Percentiles rank a stretch among this genome's conserved stretches.
phyloP scores from a whole-genome alignment of 306 rosid genomes.

The Astragalus membranaceus region DNA sequence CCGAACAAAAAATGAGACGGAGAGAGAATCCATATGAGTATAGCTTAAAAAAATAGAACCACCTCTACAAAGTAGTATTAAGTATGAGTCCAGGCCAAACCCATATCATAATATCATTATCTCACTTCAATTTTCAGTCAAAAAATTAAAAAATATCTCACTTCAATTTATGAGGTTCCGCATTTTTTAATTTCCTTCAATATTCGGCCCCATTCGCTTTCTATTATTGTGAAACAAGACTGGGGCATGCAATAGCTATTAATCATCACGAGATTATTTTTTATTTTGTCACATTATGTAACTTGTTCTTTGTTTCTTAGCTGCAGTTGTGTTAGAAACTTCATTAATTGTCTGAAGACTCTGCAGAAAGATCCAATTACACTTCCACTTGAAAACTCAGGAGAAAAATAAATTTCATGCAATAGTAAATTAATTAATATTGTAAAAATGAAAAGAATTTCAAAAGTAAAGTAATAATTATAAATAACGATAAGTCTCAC shows the following conservation, averaged over 20 bases:
- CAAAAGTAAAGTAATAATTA: neutral
- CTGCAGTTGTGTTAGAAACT: constrained; percentile 4
- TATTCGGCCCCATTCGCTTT: constrained; percentile 20
- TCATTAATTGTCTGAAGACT: neutral
- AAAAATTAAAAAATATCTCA: neutral
- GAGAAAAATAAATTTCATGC: neutral
- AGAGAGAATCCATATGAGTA: no score
- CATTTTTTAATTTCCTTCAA: neutral
- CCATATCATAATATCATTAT: neutral
- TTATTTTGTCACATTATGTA: constrained; percentile 32
- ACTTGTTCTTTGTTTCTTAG: constrained; percentile 33
- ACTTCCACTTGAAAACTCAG: neutral
- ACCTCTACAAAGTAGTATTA: neutral
- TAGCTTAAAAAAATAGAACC: neutral
- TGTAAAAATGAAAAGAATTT: neutral
- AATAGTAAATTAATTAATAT: neutral
- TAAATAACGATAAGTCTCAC: constrained; percentile 14
- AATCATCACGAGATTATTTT: constrained; percentile 49
- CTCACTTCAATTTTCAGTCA: neutral
- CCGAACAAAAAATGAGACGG: no score
- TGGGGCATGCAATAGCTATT: constrained; percentile 37
- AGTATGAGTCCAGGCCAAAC: neutral
- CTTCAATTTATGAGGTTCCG: neutral
- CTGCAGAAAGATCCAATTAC: constrained; percentile 15
- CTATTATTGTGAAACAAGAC: neutral